Evolutionary conservation across 441 rosid species (phyloP), one percentile per base, ranked within the genome.

Genomic region (Gossypium schwendimanii): DNA sequence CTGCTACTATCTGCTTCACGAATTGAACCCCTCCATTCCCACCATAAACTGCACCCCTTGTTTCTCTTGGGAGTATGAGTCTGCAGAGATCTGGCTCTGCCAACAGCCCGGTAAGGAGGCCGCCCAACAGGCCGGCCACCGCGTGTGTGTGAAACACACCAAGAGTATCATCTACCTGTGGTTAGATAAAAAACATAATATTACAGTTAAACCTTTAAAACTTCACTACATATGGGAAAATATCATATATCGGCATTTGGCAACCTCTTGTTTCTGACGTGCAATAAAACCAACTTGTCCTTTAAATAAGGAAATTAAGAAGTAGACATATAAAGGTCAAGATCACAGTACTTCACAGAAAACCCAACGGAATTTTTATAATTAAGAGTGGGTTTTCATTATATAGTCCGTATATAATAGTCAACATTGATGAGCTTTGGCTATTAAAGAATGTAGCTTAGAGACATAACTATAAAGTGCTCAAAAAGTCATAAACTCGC

Each of bases 121-220:
- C 97, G 0, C 97, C 96, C 18, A 92, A 15, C 45, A 92, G 61
- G 9, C 97, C 97, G 0, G 97, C 96, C 53, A 88, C 97, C 0
- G 94, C 97, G 75, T 92, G 97, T 0, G 97, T 92, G 88, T 92
- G 94, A 70, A 92, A 90, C 50, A 88, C 97, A 1, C 88, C 97
- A 11, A 90, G 77, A 0, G 97, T 87, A 72, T 92, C 97, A 60
- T 92, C 97, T n/a, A 88, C 84, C 94, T 92, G 64, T 24, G 28
- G 47, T 68, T 59, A 26, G 15, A 63, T 3, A 10, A 63, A 39
- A 71, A 17, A 36, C 26, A 63, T 15, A 9, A 33, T 20, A 10
- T 10, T 36, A 36, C 41, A 55, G n/a, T 55, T 10, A 12, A 20
- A 18, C 21, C 21, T 3, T 33, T 9, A 20, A 55, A 20, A 20